Percentiles rank a stretch among this genome's conserved stretches.
Conservation (phyloP, 2,329 filamentous ascomycete species). For the Trichoderma simmonsii region DNA sequence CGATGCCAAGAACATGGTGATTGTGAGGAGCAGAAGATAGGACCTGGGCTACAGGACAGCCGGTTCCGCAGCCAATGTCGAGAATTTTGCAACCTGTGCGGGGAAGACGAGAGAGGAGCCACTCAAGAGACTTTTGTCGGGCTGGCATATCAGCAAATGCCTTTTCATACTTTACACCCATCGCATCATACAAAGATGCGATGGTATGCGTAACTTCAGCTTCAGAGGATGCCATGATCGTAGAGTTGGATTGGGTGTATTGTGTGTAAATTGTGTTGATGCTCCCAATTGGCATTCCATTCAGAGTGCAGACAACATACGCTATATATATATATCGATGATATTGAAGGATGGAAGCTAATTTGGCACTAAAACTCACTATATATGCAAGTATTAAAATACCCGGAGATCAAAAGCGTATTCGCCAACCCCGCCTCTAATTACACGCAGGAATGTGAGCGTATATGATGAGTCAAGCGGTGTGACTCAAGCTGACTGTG, state of each 20-base stretch:
- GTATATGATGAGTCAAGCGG: neutral
- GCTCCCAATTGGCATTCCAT: neutral
- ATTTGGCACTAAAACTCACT: neutral
- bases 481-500: neutral
- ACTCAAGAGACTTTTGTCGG: neutral
- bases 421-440: neutral
- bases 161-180: neutral
- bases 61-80: neutral
- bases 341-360: neutral
- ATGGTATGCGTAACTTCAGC: neutral
- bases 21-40: neutral
- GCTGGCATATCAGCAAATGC: neutral
- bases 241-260: neutral
- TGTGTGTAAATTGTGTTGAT: neutral
- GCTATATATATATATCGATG: neutral
- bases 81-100: neutral
- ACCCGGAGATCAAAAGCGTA: neutral
- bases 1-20: neutral
- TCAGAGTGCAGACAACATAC: neutral
- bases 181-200: neutral
- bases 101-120: neutral
- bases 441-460: neutral
- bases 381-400: neutral
- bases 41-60: neutral
- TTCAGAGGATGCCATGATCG: neutral